Evolutionary conservation across 2,329 filamentous ascomycete species (phyloP).

Genomic region (Monosporascus sp.): DNA sequence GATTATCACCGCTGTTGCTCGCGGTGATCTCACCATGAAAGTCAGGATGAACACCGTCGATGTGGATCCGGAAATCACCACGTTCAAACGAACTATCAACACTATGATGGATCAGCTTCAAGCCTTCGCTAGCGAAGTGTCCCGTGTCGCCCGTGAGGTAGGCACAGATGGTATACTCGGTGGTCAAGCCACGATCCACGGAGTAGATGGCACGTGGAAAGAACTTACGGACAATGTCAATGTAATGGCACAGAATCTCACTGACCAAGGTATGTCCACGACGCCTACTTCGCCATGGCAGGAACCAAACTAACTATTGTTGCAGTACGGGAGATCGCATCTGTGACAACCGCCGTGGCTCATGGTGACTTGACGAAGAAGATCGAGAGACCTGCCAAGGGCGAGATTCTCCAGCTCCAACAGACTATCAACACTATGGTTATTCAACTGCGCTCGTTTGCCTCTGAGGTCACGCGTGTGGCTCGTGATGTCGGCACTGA

Average conservation of each 20-base stretch:
- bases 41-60: conserved; percentile 92
- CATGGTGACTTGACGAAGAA: conserved; percentile 80
- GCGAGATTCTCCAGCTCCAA: conserved; percentile 77
- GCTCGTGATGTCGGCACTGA: conserved; percentile 80
- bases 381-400: conserved; percentile 73
- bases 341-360: conserved; percentile 77
- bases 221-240: conserved; percentile 89
- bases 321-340: conserved; percentile 76
- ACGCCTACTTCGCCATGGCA: neutral
- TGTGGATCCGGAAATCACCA: conserved; percentile 97
- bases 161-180: conserved; percentile 92
- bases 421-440: conserved; percentile 90
- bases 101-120: conserved; percentile 99
- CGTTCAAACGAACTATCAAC: conserved; percentile 97
- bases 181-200: conserved; percentile 87
- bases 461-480: conserved; percentile 76
- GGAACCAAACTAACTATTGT: conserved; percentile 2
- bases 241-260: conserved; percentile 78
- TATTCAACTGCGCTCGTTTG: conserved; percentile 76
- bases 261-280: conserved; percentile 55
- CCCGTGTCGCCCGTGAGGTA: conserved; percentile 88
- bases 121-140: conserved; percentile 94
- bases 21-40: conserved; percentile 93
- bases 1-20: conserved; percentile 93
- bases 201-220: conserved; percentile 95